Base-by-base conservation (phyloP, 257 asterid species). In the Nyctanthes arbortristis region DNA sequence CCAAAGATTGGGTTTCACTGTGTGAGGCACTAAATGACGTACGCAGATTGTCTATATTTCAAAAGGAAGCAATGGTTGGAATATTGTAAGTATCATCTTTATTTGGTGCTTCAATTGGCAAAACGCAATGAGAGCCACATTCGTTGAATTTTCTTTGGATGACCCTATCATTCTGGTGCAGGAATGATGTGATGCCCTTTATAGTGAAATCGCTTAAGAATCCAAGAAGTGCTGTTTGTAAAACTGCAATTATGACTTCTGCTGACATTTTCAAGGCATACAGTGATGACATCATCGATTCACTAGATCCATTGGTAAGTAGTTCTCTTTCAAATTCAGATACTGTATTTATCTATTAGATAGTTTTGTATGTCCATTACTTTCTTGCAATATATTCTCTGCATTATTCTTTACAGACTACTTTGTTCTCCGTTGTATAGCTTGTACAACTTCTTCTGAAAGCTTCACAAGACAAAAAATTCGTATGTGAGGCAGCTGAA, bases 171-270 rank as follows among this genome's bases (percentile, higher is more conserved):
- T 79, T 74, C 33, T 61, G 75, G 57, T 67, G 67, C 86, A 92
- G 98, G 85, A 83, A 63, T 62, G 88, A 80, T 6, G 70, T 89
- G 69, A 77, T 92, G 49, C 71, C 89, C 69, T 83, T 84, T 68
- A 55, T 89, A 36, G 96, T 81, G 82, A 92, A 92, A 79, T 86
- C 95, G 28, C 72, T 89, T 65, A 92, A 89, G 84, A 89, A 88
- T 75, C 98, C 98, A 27, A 87, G 98, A 78, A 92, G 98, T 63
- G 98, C 98, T 67, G 89, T 92, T 70, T 88, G 96, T 82, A 92
- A 92, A 78, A 89, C 98, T 72, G 98, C 95, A 73, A 84, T 90
- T 61, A 86, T 92, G 96, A 79, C 98, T 36, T 78, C 84, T 40
- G 84, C 96, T 40, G 98, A 92, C 84, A 81, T 92, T 71, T 89